Evolutionary conservation across 2,329 filamentous ascomycete genomes (phyloP).

Genomic region (Blastomyces gilchristii): DNA sequence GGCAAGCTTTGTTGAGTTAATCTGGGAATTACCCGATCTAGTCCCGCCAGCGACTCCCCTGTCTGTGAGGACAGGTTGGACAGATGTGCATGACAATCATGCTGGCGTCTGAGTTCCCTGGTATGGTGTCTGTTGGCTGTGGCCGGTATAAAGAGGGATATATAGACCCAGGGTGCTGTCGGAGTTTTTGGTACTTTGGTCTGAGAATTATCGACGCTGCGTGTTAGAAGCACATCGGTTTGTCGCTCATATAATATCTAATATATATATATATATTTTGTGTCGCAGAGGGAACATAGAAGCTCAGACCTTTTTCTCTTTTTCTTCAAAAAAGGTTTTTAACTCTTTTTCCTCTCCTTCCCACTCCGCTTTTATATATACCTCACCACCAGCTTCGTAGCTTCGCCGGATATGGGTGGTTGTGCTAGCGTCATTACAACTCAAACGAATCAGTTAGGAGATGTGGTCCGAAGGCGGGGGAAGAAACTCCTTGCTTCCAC

Average conservation of each 20-base stretch:
- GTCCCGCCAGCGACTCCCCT: background rate
- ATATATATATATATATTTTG: background rate
- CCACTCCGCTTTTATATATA: background rate
- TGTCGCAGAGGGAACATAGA: background rate
- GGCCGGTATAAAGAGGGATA: background rate
- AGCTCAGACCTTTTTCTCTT: background rate
- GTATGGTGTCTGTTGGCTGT: no score
- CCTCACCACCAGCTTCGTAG: background rate
- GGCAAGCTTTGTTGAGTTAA: background rate
- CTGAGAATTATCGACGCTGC: background rate
- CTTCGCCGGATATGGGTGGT: background rate
- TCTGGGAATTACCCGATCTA: background rate
- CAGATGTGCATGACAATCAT: background rate
- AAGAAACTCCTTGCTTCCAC: background rate
- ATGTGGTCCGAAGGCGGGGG: background rate
- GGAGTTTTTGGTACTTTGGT: background rate
- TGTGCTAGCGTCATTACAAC: background rate
- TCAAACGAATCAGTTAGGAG: background rate
- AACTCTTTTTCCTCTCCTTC: background rate
- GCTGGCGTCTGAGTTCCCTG: no score
- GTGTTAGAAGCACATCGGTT: background rate
- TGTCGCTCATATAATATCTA: background rate
- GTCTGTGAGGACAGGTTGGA: background rate
- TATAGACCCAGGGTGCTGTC: background rate
- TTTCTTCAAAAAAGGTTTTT: background rate